Evolutionary conservation across 352 stramenopile genomes (phyloP), one percentile per base, ranked within the genome.

Genomic region (Pythium dissotocum): DNA sequence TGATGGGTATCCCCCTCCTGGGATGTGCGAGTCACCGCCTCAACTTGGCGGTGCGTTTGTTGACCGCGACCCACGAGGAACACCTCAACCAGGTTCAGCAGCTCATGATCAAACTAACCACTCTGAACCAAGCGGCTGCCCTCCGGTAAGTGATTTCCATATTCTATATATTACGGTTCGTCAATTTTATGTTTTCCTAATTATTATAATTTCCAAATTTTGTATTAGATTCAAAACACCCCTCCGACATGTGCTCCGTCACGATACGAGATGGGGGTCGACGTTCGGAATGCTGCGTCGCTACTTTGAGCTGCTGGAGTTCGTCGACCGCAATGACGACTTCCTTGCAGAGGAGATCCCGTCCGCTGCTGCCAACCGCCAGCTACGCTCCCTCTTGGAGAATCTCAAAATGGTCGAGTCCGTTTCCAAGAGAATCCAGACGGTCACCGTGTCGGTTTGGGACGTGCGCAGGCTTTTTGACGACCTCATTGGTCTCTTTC

Each of bases 261-360:
- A 73, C 28, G 61, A 69, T 21, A 73, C 66, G 3, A 42, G 59
- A 3, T 73, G 60, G 61, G 33, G 60, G 7, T 73, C 56, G 7
- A 65, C 61, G 6, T 69, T 65, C 13, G 7, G 2, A 7, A 67
- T 69, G 61, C 6, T 61, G 21, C 8, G 60, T 7, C 56, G 56
- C 5, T 73, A 61, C 35, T 66, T 69, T 32, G 42, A 18, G 0
- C 21, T 69, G 6, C 36, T 36, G 2, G 30, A 58, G 16, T 56
- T 49, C 16, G n/a, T 73, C 13, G 59, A 65, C 30, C 8, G 35
- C 7, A 57, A 73, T 0, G 67, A 73, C 28, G 61, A 66, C 8
- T 30, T 42, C 1, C 7, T 73, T n/a, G 32, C 9, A 14, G 56
- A 69, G 2, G 12, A 66, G 2, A 26, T 69, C 0, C 61, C 51